Base-by-base conservation (phyloP, 1,284 basidiomycete genomes). In the Sporisorium exsertum region DNA sequence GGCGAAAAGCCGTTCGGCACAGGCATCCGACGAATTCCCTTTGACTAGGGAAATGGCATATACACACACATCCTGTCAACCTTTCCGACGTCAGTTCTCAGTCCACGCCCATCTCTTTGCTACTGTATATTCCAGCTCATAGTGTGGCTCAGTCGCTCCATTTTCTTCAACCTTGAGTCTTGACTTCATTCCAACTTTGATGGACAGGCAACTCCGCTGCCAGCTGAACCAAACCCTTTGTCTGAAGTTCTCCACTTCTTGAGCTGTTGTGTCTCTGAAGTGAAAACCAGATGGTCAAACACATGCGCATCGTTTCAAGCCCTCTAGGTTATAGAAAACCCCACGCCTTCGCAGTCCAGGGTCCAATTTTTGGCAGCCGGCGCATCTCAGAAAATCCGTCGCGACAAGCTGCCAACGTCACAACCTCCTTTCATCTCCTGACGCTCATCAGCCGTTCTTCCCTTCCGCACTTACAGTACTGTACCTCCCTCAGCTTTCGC, bases 1-100 rank as follows among this genome's bases (percentile, higher is more conserved):
- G 69, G 73, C 49, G 69, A 69, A 33, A 72, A 63, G 60, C 65
- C 73, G 5, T 72, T 72, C 24, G 62, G 57, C 22, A 32, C 61
- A 13, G 64, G 60, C 35, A 55, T 72, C 26, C 67, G 69, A 33
- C 69, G 73, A 16, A 76, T 76, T n/a, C 73, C 73, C 0, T 76
- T 76, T 40, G 73, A 76, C 27, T 76, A 51, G 56, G 13, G 10
- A n/a, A n/a, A 6, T 10, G 20, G n/a, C n/a, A n/a, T n/a, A n/a
- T n/a, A 22, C 43, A 43, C n/a, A 35, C 32, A 12, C 18, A 12
- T 24, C 13, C n/a, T 24, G 20, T 54, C 53, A 18, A 9, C 27
- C 20, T 1, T n/a, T 26, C 10, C 52, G 35, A 29, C 37, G 8
- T 18, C 27, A 1, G 7, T 27, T 16, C 16, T 2, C 37, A 15